phyloP scores from a whole-genome alignment of 768 basidiomycete genomes.

The Psilocybe sp. region DNA sequence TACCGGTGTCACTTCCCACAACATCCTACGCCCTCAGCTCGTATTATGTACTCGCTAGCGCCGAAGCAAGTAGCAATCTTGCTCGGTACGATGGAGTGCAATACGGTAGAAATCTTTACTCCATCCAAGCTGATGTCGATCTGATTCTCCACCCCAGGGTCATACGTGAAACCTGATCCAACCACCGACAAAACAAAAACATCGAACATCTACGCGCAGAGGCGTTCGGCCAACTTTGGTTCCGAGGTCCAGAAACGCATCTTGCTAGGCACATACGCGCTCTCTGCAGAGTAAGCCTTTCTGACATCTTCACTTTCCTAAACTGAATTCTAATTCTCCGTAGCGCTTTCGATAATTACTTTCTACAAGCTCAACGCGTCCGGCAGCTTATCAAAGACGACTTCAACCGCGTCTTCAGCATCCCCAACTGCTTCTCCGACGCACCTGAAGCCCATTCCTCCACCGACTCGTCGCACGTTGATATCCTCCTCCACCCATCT shows the following conservation, averaged over 20 bases:
- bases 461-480: constrained; percentile 42
- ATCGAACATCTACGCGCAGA: constrained; percentile 58
- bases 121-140: background rate
- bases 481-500: constrained; percentile 84
- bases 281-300: constrained; percentile 74
- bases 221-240: constrained; percentile 75
- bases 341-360: constrained; percentile 98
- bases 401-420: constrained; percentile 66
- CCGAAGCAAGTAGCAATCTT: constrained; percentile 91
- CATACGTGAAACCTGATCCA: constrained; percentile 41
- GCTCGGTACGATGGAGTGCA: constrained; percentile 87
- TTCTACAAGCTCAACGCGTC: constrained; percentile 86
- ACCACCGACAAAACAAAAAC: constrained; percentile 46
- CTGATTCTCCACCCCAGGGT: constrained; percentile 33
- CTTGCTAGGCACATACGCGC: constrained; percentile 84
- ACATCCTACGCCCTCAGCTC: constrained; percentile 77
- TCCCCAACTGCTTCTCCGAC: constrained; percentile 47
- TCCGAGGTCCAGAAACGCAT: constrained; percentile 84
- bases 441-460: background rate
- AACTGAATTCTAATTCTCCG: background rate
- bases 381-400: constrained; percentile 70
- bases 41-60: constrained; percentile 94
- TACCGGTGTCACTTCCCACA: constrained; percentile 71
- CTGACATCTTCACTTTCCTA: background rate
- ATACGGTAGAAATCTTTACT: constrained; percentile 51